phyloP scores from a whole-genome alignment of 345 rosid genomes.

The Gossypium mustelinum region DNA sequence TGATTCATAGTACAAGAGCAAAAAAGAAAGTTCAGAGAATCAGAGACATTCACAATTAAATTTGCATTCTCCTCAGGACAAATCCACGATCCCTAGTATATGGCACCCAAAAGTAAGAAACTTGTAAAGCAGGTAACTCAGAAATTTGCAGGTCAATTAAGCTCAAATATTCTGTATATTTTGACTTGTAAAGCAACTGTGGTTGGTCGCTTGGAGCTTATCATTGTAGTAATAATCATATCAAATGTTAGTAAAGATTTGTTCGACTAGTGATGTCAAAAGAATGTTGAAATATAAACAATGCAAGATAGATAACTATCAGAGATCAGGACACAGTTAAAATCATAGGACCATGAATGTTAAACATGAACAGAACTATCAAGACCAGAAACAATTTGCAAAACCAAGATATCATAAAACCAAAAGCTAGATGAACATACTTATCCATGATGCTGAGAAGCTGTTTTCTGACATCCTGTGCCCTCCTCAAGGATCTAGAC shows the following conservation, averaged over 20 bases:
- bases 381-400: neutral
- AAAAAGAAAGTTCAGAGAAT: neutral
- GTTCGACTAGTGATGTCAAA: neutral
- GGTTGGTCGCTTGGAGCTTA: neutral
- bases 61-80: neutral
- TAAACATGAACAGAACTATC: neutral
- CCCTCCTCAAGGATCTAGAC: constrained; percentile 72
- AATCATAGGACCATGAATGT: neutral
- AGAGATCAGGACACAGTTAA: neutral
- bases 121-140: neutral
- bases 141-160: neutral
- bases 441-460: constrained; percentile 88
- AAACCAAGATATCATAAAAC: neutral
- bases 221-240: neutral
- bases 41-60: neutral
- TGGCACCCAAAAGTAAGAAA: neutral
- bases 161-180: neutral
- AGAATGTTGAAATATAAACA: neutral
- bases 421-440: constrained; percentile 34
- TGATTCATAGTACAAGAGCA: neutral
- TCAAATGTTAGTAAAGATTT: neutral
- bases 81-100: neutral
- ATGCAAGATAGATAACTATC: neutral
- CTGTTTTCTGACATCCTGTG: constrained; percentile 85
- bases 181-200: neutral